A percentile compares a stretch with the other conserved stretches of the same genome.
These are phyloP conservation scores for Ophiostoma perfectum DNA, from an alignment of 2,329 filamentous ascomycete genomes.

Conservation along the genomic window DNA sequence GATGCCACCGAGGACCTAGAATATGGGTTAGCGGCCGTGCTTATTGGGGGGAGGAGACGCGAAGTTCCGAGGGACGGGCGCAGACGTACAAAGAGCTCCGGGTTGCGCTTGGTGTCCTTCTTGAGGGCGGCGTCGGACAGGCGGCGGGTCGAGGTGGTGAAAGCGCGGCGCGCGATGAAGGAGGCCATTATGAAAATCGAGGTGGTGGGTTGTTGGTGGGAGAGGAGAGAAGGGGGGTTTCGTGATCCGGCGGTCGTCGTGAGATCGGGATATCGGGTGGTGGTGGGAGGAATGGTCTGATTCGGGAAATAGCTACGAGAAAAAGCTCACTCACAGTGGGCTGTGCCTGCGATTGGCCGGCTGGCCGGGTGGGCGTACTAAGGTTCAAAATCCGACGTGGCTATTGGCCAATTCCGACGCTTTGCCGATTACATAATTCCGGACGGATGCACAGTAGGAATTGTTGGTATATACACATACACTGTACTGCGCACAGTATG, in stretches of 20 bases:
- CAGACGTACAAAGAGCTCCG: constrained; percentile 43
- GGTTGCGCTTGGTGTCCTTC: constrained; percentile 53
- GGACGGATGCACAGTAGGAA: background rate
- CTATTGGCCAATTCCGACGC: constrained; percentile 24
- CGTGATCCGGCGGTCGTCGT: background rate
- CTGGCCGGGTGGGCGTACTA: constrained; percentile 19
- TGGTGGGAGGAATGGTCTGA: constrained; percentile 22
- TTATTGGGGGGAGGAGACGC: too few species aligned
- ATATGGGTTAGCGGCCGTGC: constrained; percentile 25
- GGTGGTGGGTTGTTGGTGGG: constrained; percentile 4
- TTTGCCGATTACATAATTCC: constrained; percentile 20
- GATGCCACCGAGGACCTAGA: constrained; percentile 80
- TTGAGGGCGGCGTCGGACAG: constrained; percentile 42
- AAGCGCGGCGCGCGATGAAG: constrained; percentile 50
- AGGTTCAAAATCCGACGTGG: constrained; percentile 20
- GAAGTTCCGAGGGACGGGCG: too few species aligned
- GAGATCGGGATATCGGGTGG: constrained; percentile 10
- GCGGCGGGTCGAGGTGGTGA: constrained; percentile 43
- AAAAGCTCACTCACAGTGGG: constrained; percentile 22
- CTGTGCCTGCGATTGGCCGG: constrained; percentile 15
- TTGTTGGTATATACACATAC: too few species aligned
- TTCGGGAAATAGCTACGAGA: constrained; percentile 22
- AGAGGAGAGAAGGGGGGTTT: constrained; percentile 8
- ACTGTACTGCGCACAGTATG: background rate
- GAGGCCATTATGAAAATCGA: constrained; percentile 45